These are phyloP conservation scores for Platanthera guangdongensis DNA, from an alignment of 106 monocot genomes.

Conservation along the genomic window DNA sequence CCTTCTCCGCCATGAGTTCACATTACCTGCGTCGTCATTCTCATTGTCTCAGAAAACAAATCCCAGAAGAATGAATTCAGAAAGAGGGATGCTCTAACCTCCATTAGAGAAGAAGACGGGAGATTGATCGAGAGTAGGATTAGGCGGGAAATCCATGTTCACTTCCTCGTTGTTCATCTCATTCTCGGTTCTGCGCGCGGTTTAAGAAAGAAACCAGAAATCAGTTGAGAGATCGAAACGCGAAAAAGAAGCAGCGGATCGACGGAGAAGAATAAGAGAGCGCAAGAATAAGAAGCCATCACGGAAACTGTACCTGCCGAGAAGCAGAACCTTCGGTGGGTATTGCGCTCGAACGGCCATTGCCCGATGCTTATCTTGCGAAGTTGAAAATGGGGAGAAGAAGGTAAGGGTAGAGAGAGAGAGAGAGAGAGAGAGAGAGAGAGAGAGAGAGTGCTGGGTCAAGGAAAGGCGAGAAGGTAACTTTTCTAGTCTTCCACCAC, in stretches of 20 bases:
- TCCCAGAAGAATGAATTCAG: neutral
- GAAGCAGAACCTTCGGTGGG: slow-evolving; percentile 26
- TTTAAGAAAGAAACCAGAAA: neutral
- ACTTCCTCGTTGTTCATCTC: slow-evolving; percentile 21
- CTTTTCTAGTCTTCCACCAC: neutral
- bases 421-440: neutral
- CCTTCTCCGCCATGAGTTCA: slow-evolving; percentile 23
- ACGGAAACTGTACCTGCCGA: slow-evolving; percentile 19
- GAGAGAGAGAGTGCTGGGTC: neutral
- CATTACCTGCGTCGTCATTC: neutral
- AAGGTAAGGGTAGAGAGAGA: neutral
- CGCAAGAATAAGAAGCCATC: neutral
- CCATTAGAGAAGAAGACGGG: slow-evolving; percentile 18
- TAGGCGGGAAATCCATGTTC: slow-evolving; percentile 8
- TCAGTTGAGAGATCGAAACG: slow-evolving; percentile 1
- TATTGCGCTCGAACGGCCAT: slow-evolving; percentile 66
- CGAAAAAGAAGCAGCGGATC: no score
- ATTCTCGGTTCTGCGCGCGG: slow-evolving; percentile 11
- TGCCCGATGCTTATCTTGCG: neutral
- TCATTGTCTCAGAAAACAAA: neutral
- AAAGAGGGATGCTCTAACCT: slow-evolving; percentile 6
- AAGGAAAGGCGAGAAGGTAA: neutral
- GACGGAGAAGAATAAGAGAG: neutral
- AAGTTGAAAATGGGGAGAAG: neutral
- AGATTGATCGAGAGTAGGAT: slow-evolving; percentile 15